Base-by-base conservation (phyloP, 768 basidiomycete genomes). In the Trametes maxima region DNA sequence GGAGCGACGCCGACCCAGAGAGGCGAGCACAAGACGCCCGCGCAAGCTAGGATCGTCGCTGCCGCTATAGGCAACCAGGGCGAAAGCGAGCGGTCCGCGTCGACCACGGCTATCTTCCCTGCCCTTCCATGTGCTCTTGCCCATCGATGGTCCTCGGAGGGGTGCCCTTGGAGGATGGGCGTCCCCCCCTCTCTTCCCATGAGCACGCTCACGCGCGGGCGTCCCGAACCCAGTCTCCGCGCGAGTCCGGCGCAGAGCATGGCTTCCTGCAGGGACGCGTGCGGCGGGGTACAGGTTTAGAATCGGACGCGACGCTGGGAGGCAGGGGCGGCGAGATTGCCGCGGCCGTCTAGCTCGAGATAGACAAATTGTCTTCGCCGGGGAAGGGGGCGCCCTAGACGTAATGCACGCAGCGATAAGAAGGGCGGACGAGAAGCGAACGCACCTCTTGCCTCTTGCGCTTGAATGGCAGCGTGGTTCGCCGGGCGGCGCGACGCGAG, bases 41-140 rank as follows among this genome's bases (percentile, higher is more conserved):
- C 43, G 19, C 50, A 51, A 21, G 50, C 8, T 48, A 43, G 40
- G 62, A 63, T 63, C 62, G 56, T 63, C 62, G 62, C 57, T 53
- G 47, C 36, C 33, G 47, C 61, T 17, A 36, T 52, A 43, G 62
- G 57, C 62, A 58, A 58, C 50, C 57, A 33, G 43, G 22, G 39
- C 46, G 57, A 40, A 35, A 28, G 39, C 21, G 35, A 45, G 40
- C 40, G 49, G 52, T 43, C 60, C 56, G 48, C 48, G 44, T 61
- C 54, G 51, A 51, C 54, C 54, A 56, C 54, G 60, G 54, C 54
- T 62, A 62, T 61, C 48, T 54, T 53, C 59, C 50, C 48, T 50
- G 39, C 25, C 39, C 35, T 5, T 25, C 13, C 25, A 28, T 43
- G 52, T 45, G 14, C 14, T 44, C 10, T 21, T 1, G 36, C 25